Evolutionary conservation across 2,329 filamentous ascomycete genomes (phyloP).

Genomic region (Aspergillus spinulosporus): DNA sequence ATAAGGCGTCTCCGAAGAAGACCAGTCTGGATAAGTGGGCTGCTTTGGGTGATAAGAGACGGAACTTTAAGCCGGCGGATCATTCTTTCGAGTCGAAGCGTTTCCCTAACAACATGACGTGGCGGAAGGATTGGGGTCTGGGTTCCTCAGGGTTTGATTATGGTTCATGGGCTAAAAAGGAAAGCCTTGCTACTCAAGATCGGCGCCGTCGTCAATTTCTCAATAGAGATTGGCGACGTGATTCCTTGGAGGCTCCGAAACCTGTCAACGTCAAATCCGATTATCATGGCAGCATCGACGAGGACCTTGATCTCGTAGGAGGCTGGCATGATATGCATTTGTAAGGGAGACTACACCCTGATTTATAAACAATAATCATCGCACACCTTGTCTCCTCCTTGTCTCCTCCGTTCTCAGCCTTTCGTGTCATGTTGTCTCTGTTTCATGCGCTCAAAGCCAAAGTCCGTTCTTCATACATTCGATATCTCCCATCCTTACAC

Average conservation of each 20-base stretch:
- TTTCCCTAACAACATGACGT: slow-evolving; percentile 42
- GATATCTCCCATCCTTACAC: slow-evolving; percentile 9
- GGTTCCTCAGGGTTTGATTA: slow-evolving; percentile 42
- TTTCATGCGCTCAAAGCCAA: slow-evolving; percentile 16
- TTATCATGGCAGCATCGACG: slow-evolving; percentile 51
- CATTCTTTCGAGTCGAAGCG: slow-evolving; percentile 54
- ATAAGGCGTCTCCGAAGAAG: slow-evolving; percentile 61
- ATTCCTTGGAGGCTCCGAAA: slow-evolving; percentile 33
- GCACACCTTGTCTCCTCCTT: not conserved
- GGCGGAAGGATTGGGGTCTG: slow-evolving; percentile 46
- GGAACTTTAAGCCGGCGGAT: slow-evolving; percentile 61
- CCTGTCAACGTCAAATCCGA: slow-evolving; percentile 48
- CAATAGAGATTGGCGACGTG: slow-evolving; percentile 49
- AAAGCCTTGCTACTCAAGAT: slow-evolving; percentile 28
- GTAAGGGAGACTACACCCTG: slow-evolving; percentile 36
- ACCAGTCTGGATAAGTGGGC: slow-evolving; percentile 78
- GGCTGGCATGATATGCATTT: slow-evolving; percentile 75
- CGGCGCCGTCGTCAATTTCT: slow-evolving; percentile 43
- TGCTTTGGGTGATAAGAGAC: slow-evolving; percentile 78
- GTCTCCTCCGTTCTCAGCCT: slow-evolving; percentile 15
- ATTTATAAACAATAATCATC: not conserved
- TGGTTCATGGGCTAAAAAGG: slow-evolving; percentile 36
- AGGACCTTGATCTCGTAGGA: slow-evolving; percentile 91
- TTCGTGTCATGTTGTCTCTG: slow-evolving; percentile 23
- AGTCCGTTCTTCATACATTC: slow-evolving; percentile 4